Base-by-base conservation (phyloP, 495 filamentous ascomycete genomes). In the Hypoxylon crocopeplum region DNA sequence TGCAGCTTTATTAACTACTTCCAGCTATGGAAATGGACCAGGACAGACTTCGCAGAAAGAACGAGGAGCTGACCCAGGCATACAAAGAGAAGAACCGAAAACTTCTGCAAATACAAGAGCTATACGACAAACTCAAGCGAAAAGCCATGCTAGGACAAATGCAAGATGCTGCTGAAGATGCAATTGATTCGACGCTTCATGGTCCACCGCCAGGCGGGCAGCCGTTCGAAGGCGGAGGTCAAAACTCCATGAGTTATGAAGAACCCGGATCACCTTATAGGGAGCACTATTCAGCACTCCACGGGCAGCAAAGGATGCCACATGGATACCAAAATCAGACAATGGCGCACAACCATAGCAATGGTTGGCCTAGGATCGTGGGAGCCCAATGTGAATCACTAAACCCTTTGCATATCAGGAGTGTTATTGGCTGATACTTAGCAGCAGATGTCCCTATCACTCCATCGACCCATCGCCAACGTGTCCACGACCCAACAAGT, bases 41-140 rank as follows among this genome's bases (percentile, higher is more conserved):
- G 52, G 86, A 90, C 15, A 77, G 78, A 11, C 79, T 96, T 2
- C 79, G 86, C 50, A 82, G 83, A 24, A 92, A 91, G 69, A 92
- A 92, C 48, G 82, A 90, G 22, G 91, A 94, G 13, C 77, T 97
- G 2, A 77, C 81, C 21, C 80, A 86, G 41, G 78, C 84, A 2
- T 85, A 86, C 55, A 80, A 83, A 34, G 88, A 93, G 25, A 95
- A 95, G 66, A 86, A 76, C 53, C 85, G 84, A 34, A 88, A 89
- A 52, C 81, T 91, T n/a, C 75, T 85, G 3, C 87, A 92, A 50
- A 87, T 86, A 15, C 90, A 92, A 59, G 89, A 93, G 59, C 82
- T 96, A 5, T 97, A 96, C 57, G 88, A 91, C 59, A 82, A 87
- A 25, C 77, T 96, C 37, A 97, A 96, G 71, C 81, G 85, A 19